Percentiles rank a stretch among this genome's conserved stretches.
Evolutionary conservation across 75 land plant genomes (phyloP).

Genomic region (Gnetum montanum): DNA sequence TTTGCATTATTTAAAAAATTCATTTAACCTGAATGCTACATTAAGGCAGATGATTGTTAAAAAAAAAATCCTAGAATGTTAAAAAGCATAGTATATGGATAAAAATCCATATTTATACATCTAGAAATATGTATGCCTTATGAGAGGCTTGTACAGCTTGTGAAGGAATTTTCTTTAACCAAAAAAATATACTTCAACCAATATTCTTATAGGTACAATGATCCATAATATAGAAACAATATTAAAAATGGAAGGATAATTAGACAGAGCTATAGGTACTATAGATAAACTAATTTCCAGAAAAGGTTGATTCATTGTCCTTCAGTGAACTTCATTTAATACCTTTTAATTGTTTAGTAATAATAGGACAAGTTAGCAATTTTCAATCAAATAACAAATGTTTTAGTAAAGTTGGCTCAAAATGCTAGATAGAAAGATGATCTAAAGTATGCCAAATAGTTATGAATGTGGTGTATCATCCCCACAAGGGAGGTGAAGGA

Average conservation of each 20-base stretch:
- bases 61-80: slow-evolving; percentile 10
- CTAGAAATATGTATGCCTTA: slow-evolving; percentile 7
- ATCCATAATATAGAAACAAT: not conserved
- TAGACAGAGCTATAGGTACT: not conserved
- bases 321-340: not conserved
- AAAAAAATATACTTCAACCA: not conserved
- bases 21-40: slow-evolving; percentile 7
- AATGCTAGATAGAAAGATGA: not conserved
- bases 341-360: not conserved
- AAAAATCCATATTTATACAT: slow-evolving; percentile 8
- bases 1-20: slow-evolving; percentile 7
- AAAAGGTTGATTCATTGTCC: not conserved
- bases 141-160: slow-evolving; percentile 4
- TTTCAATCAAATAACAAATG: not conserved
- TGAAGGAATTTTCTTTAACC: not conserved
- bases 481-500: not conserved
- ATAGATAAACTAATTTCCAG: too few species aligned
- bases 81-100: slow-evolving; percentile 4
- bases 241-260: not conserved
- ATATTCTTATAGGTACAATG: not conserved
- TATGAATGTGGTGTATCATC: not conserved
- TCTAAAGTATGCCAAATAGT: not conserved
- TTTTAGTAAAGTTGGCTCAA: not conserved
- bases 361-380: not conserved
- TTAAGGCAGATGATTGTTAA: slow-evolving; percentile 10